Evolutionary conservation across 2,329 filamentous ascomycete species (phyloP), one percentile per base, ranked within the genome.

Genomic region (Ascochyta pisi): DNA sequence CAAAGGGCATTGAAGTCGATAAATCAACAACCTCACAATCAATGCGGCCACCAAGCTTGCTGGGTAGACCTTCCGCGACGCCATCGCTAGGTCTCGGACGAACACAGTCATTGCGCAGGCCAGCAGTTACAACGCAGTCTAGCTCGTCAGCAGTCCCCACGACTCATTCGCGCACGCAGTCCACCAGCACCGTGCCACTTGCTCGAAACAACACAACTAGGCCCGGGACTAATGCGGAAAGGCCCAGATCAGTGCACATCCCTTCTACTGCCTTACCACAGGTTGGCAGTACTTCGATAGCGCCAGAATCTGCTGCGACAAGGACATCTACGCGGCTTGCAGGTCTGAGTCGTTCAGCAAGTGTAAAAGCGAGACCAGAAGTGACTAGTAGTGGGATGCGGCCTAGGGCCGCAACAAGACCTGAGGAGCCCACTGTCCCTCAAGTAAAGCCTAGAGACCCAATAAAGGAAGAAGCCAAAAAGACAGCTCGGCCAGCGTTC

Each of bases 31-130:
- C 46, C 16, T 31, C 62, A 38, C 57, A 59, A 10, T 57, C 64
- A 6, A 63, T 64, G 58, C 66, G 54, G 8, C 62, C 64, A 31
- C 58, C 65, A 29, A 57, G 60, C 44, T 29, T 63, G 45, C 45
- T 54, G 24, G 67, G 43, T 49, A 71, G 66, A 34, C 54, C 64
- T 10, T 51, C 63, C n/a, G 59, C 60, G 43, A 46, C 62, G 12
- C 60, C 53, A 24, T 54, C 61, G 4, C 42, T 57, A 10, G 65
- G 63, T 19, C 24, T 74, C 24, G 58, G 47, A 26, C 65, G 70
- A 38, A 64, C 73, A 15, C 67, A 68, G 45, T 74, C 73, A 9
- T 49, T 74, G 9, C 68, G 71, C n/a, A 70, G 65, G 46, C 69
- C 70, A 37, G 61, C 31, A 23, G 35, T 53, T 42, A 26, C 66